These are phyloP conservation scores for Chrysosphaeria jannelii DNA, from an alignment of 2,329 filamentous ascomycete genomes.

Conservation along the genomic window DNA sequence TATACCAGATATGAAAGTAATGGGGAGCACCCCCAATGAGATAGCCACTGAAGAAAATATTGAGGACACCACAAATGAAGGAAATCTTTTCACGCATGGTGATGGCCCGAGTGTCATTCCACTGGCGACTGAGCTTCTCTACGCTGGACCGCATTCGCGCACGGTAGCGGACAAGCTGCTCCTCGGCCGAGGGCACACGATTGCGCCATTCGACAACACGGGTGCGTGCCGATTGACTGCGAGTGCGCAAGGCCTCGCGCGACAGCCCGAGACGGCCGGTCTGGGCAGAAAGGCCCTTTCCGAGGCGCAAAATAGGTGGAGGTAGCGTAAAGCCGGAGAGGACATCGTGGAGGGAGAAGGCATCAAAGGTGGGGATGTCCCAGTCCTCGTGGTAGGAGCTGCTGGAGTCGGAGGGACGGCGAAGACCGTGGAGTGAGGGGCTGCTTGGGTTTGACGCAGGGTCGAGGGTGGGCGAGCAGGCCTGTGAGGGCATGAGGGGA, in stretches of 20 bases:
- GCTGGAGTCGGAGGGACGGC: constrained; percentile 62
- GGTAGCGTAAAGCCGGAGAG: constrained; percentile 81
- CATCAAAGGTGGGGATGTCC: constrained; percentile 72
- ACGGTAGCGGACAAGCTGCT: constrained; percentile 74
- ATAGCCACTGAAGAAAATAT: constrained; percentile 91
- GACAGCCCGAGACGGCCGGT: constrained; percentile 64
- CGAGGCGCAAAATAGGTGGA: constrained; percentile 71
- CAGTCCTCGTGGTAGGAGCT: constrained; percentile 72
- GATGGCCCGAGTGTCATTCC: constrained; percentile 73
- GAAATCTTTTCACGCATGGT: constrained; percentile 79
- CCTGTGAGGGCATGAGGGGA: too few relatives aligned
- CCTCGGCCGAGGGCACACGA: constrained; percentile 59
- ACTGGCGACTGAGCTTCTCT: constrained; percentile 57
- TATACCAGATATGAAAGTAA: constrained; percentile 84
- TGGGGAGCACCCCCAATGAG: constrained; percentile 64
- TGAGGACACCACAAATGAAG: constrained; percentile 87
- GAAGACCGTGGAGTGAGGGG: too few relatives aligned
- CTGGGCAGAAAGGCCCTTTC: constrained; percentile 53
- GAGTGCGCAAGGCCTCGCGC: constrained; percentile 47
- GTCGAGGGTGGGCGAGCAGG: too few relatives aligned
- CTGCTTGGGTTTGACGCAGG: too few relatives aligned
- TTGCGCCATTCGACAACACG: constrained; percentile 80
- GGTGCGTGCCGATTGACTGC: constrained; percentile 50
- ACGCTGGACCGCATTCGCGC: constrained; percentile 66
- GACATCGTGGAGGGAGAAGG: constrained; percentile 71